Base-by-base conservation (phyloP, 495 filamentous ascomycete genomes). In the Sabuloglossum arenarium region DNA sequence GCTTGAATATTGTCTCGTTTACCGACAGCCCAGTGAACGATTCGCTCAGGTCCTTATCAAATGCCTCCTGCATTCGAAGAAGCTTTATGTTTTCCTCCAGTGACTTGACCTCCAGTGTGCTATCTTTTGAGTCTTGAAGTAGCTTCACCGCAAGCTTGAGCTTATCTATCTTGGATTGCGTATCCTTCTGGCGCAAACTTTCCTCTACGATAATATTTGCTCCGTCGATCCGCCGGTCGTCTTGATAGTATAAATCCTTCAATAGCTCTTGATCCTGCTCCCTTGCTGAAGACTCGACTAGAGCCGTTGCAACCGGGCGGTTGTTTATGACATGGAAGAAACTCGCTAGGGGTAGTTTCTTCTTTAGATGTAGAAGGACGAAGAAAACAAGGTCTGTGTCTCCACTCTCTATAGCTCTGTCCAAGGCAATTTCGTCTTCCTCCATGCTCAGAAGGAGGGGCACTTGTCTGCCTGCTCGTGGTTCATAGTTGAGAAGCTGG, bases 191-290 rank as follows among this genome's bases (percentile, higher is more conserved):
- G 6, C 32, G 25, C 6, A 94, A 68, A 0, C 86, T 86, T 70
- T 98, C 90, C 14, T 78, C 74, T 45, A 97, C 65, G 46, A 97
- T 83, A 6, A 96, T 79, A 58, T 88, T 83, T 0, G 91, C 81
- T 19, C 91, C 88, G 59, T 98, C 93, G 24, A 87, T 70, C 0
- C 88, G 83, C 6, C 89, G 84, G 67, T 98, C 91, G 62, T 97
- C 93, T 70, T 97, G 91, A 63, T 98, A 97, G 69, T 90, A 98
- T 25, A 98, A 74, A 65, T 97, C 91, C 64, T 96, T 97, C 11
- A 96, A 77, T 10, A 98, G 66, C 21, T 93, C 84, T 3, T 73
- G 75, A 62, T 96, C 91, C 52, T 86, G 80, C 24, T 75, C 76
- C 49, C 73, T 71, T 1, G 91, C 90, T 0, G 80, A 82, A 1